A percentile compares a stretch with the other conserved stretches of the same genome.
phyloP scores from a whole-genome alignment of 768 basidiomycete genomes.

The Leucocoprinus sp. region DNA sequence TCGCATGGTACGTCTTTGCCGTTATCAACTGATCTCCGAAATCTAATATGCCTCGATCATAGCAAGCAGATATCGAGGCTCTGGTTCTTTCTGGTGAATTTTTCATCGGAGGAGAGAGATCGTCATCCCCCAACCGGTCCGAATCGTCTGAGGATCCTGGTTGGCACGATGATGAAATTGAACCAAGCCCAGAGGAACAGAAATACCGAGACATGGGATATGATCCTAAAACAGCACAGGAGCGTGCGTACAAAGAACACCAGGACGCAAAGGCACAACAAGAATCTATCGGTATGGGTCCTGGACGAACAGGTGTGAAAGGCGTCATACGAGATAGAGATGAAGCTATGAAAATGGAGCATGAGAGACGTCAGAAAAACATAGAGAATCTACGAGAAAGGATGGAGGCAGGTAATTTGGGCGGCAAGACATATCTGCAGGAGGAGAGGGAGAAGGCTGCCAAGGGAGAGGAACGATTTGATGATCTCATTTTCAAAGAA shows the following conservation, averaged over 20 bases:
- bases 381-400: slow-evolving; percentile 41
- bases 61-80: slow-evolving; percentile 51
- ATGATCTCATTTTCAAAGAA: slow-evolving; percentile 37
- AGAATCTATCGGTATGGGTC: slow-evolving; percentile 77
- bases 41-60: background rate
- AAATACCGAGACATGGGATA: slow-evolving; percentile 34
- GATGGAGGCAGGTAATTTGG: slow-evolving; percentile 60
- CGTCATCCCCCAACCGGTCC: slow-evolving; percentile 59
- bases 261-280: slow-evolving; percentile 20
- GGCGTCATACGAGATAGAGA: slow-evolving; percentile 78
- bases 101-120: slow-evolving; percentile 46
- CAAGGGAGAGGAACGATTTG: slow-evolving; percentile 36
- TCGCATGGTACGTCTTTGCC: slow-evolving; percentile 6
- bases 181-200: slow-evolving; percentile 28
- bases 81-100: slow-evolving; percentile 73
- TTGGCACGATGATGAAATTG: slow-evolving; percentile 45
- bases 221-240: slow-evolving; percentile 32
- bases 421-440: slow-evolving; percentile 68
- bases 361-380: slow-evolving; percentile 45
- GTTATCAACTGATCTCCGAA: background rate
- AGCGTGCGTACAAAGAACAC: slow-evolving; percentile 26
- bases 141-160: slow-evolving; percentile 45
- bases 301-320: slow-evolving; percentile 82
- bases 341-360: slow-evolving; percentile 52
- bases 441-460: slow-evolving; percentile 56